A percentile compares a stretch with the other conserved stretches of the same genome.
phyloP scores from a whole-genome alignment of 2,329 filamentous ascomycete species.

The Nectriaceae sp. region DNA sequence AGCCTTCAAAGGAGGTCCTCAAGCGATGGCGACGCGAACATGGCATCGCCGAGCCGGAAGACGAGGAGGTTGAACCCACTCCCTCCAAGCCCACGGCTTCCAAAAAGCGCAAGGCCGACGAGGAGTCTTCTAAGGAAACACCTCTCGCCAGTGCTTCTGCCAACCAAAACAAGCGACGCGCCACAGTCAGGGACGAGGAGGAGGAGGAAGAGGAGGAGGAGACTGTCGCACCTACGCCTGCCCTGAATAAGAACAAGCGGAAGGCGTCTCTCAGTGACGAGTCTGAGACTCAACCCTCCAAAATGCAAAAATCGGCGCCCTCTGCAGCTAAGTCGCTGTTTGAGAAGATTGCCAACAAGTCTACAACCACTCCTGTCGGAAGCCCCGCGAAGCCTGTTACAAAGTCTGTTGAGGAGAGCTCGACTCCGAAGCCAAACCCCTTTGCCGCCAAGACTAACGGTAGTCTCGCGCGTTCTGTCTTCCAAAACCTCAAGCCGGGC shows the following conservation, averaged over 20 bases:
- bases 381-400: conserved; percentile 35
- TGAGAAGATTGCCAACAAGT: conserved; percentile 58
- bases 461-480: conserved; percentile 43
- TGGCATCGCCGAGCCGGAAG: conserved; percentile 52
- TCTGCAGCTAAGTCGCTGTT: conserved; percentile 59
- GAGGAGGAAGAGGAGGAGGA: conserved; percentile 41
- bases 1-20: conserved; percentile 58
- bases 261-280: conserved; percentile 49
- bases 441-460: conserved; percentile 40
- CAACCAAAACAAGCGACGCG: conserved; percentile 53
- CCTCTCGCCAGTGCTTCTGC: conserved; percentile 35
- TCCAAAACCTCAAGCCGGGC: conserved; percentile 41
- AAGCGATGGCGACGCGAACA: conserved; percentile 61
- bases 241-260: conserved; percentile 52
- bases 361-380: conserved; percentile 35
- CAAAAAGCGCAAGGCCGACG: conserved; percentile 60
- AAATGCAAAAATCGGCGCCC: conserved; percentile 52
- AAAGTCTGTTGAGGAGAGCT: conserved; percentile 27
- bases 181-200: conserved; percentile 41
- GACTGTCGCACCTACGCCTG: conserved; percentile 26
- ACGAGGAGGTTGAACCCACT: conserved; percentile 39
- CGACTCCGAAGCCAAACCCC: conserved; percentile 34
- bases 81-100: conserved; percentile 36
- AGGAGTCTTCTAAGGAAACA: conserved; percentile 46
- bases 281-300: conserved; percentile 50